Base-by-base conservation (phyloP, 148 eudicot species). In the Fallopia convolvulus region DNA sequence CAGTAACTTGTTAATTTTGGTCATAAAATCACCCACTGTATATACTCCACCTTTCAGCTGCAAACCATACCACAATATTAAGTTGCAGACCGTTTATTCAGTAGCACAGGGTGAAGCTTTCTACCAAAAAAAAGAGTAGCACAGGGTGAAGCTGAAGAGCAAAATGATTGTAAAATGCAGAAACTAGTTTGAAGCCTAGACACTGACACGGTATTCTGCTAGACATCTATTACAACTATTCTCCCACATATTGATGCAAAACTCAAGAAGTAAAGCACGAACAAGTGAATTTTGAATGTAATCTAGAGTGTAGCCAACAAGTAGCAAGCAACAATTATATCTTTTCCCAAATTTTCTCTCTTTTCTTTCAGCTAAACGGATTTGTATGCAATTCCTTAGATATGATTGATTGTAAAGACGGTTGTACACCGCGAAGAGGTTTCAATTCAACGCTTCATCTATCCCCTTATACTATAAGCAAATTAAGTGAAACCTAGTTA, bases 11-110 rank as follows among this genome's bases (percentile, higher is more conserved):
- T 91, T 90, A 83, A 83, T 91, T 75, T 42, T 79, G 39, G 97
- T 91, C 98, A 91, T 93, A 76, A 89, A 93, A 83, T 88, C 96
- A 77, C 96, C 96, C 63, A 91, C 96, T 23, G 86, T 91, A 75
- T 84, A 89, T 15, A 85, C 81, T 52, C 93, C 93, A 84, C 80
- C 84, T 83, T 72, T 89, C 47, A 87, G 81, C 94, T 92, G 86
- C 80, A 77, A 70, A 58, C 0, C 32, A 10, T 15, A 18, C n/a
- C 6, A 18, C 6, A 52, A 14, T 1, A 52, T 14, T 52, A 52
- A 10, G 17, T 52, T 52, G 9, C n/a, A 14, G 17, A 52, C 20
- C 11, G 47, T 44, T 44, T 14, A 15, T 4, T 15, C 7, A 15
- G 56, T 7, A 52, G n/a, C 56, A 52, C 56, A 52, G n/a, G n/a